Evolutionary conservation across 495 filamentous ascomycete genomes (phyloP).

Genomic region (Evernia prunastri): DNA sequence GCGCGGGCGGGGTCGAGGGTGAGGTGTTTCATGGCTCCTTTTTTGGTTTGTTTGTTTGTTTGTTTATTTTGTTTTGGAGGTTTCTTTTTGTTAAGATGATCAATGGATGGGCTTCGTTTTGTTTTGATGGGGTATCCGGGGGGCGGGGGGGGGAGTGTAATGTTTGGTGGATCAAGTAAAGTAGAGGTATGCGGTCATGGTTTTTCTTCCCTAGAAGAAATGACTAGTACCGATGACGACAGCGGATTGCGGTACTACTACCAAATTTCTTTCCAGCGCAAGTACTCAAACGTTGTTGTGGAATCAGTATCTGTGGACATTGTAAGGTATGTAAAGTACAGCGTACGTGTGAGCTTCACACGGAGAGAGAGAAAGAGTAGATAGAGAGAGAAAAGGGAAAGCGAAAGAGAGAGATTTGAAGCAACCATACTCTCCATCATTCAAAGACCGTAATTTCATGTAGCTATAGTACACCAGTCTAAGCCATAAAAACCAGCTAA

Average conservation of each 20-base stretch:
- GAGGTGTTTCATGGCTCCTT: slow-evolving; percentile 24
- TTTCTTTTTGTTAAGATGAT: no score
- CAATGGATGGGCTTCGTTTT: no score
- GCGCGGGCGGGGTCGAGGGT: slow-evolving; percentile 21
- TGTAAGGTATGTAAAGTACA: background rate
- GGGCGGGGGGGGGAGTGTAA: background rate
- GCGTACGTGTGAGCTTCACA: background rate
- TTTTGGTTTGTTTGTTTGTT: no score
- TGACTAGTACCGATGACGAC: slow-evolving; percentile 9
- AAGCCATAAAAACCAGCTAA: background rate
- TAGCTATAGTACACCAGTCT: background rate
- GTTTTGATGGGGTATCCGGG: background rate
- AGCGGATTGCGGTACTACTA: background rate
- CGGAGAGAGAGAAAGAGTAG: no score
- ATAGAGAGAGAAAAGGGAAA: no score
- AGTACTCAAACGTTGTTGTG: background rate
- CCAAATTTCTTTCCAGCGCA: background rate
- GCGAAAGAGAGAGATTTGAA: background rate
- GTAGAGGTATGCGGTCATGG: slow-evolving; percentile 13
- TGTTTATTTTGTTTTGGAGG: background rate
- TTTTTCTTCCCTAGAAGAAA: no score
- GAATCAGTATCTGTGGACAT: background rate
- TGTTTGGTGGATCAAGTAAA: no score
- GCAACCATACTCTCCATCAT: background rate
- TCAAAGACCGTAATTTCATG: background rate